Conservation (phyloP, 2,329 filamentous ascomycete genomes). For the Fusarium coffeatum region DNA sequence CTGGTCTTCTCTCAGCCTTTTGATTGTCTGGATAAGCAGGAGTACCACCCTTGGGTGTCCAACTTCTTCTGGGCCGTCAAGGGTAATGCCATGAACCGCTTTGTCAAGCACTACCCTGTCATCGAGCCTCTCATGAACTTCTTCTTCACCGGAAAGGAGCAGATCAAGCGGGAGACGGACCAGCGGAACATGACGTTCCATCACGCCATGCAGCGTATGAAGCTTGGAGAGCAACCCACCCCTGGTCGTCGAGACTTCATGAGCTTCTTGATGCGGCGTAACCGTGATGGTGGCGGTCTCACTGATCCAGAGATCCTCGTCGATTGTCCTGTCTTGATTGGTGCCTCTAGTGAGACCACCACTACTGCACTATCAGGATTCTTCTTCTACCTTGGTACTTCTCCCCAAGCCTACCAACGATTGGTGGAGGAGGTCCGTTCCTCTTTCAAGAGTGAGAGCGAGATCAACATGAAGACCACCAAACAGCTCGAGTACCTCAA, state of each 20-base stretch:
- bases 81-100: neutral
- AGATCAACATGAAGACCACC: slow-evolving; percentile 1
- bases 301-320: neutral
- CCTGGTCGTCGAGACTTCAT: slow-evolving; percentile 1
- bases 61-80: neutral
- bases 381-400: neutral
- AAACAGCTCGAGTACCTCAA: neutral
- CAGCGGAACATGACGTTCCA: slow-evolving; percentile 3
- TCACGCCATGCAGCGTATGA: slow-evolving; percentile 1
- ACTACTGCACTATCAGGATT: neutral
- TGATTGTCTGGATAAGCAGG: neutral
- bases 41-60: neutral
- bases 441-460: neutral
- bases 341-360: neutral
- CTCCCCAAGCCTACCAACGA: neutral
- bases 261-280: neutral
- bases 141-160: neutral
- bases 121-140: neutral
- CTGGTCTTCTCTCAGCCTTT: neutral
- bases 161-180: neutral
- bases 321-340: neutral
- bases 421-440: neutral
- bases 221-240: neutral
- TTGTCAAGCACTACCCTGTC: neutral
- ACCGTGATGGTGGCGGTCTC: neutral